A percentile compares a stretch with the other conserved stretches of the same genome.
These are phyloP conservation scores for Pecoramyces ruminantium DNA, from an alignment of 192 early-diverging fungal species.

Conservation along the genomic window DNA sequence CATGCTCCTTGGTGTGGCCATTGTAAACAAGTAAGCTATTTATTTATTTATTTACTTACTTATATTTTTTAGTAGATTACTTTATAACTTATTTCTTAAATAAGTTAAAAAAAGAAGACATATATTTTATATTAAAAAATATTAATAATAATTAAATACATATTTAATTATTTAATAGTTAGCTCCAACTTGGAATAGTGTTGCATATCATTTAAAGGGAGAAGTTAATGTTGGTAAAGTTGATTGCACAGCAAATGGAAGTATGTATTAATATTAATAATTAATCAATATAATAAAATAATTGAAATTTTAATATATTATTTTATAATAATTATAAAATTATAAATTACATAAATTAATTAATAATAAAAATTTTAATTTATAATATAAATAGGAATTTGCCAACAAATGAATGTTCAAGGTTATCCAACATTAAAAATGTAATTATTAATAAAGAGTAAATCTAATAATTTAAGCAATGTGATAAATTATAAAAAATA, in stretches of 20 bases:
- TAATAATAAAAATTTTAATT: no score
- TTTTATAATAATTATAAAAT: no score
- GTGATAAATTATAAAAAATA: no score
- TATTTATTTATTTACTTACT: no score
- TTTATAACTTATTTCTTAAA: no score
- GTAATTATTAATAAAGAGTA: conserved; percentile 17
- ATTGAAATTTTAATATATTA: no score
- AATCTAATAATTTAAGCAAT: not conserved
- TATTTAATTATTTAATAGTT: conserved; percentile 13
- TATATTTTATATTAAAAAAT: no score
- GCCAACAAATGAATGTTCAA: conserved; percentile 41
- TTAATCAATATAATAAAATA: no score
- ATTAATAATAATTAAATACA: no score
- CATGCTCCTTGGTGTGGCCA: conserved; percentile 82
- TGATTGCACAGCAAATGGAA: conserved; percentile 55
- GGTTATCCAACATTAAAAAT: conserved; percentile 80
- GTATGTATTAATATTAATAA: not conserved
- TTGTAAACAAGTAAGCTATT: conserved; percentile 37
- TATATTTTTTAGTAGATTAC: no score
- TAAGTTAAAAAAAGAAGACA: no score
- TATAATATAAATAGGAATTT: conserved; percentile 27
- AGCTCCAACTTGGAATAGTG: conserved; percentile 56
- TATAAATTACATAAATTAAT: no score
- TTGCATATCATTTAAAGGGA: conserved; percentile 42
- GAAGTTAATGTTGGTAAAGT: conserved; percentile 69